phyloP scores from a whole-genome alignment of 305 asterid genomes.

The Striga hermonthica region DNA sequence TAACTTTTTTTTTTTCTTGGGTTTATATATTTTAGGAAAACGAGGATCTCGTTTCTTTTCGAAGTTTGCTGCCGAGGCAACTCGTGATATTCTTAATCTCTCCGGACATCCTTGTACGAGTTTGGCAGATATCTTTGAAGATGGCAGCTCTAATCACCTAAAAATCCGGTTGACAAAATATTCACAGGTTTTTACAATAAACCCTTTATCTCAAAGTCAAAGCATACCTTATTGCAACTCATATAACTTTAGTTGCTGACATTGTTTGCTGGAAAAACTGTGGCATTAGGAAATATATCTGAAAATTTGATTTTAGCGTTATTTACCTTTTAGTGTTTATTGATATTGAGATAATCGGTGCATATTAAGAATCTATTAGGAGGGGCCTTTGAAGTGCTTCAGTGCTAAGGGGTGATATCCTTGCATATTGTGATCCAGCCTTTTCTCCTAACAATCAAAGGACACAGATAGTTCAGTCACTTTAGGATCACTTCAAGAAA shows the following conservation, averaged over 20 bases:
- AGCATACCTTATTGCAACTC: slow-evolving; percentile 11
- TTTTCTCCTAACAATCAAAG: neutral
- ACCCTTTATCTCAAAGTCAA: slow-evolving; percentile 18
- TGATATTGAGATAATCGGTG: slow-evolving; percentile 11
- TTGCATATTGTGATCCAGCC: neutral
- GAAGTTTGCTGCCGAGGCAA: slow-evolving; percentile 52
- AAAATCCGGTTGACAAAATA: slow-evolving; percentile 64
- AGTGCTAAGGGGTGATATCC: no score
- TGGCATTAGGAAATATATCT: slow-evolving; percentile 13
- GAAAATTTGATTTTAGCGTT: slow-evolving; percentile 5
- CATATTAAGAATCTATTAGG: no score
- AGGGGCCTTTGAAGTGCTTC: no score
- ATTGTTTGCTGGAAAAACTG: slow-evolving; percentile 16
- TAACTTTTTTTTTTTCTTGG: neutral
- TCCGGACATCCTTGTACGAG: slow-evolving; percentile 36
- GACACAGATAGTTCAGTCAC: neutral
- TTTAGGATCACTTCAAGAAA: slow-evolving; percentile 9
- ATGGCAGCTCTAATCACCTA: slow-evolving; percentile 43
- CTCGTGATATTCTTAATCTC: slow-evolving; percentile 42
- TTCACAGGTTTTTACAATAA: slow-evolving; percentile 56
- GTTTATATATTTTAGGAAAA: slow-evolving; percentile 49
- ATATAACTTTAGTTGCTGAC: slow-evolving; percentile 16
- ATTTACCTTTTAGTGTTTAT: slow-evolving; percentile 10
- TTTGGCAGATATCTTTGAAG: slow-evolving; percentile 35
- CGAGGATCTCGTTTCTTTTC: slow-evolving; percentile 56